Evolutionary conservation across 108 stramenopile genomes (phyloP), one percentile per base, ranked within the genome.

Genomic region (Pelagomonas calceolata): DNA sequence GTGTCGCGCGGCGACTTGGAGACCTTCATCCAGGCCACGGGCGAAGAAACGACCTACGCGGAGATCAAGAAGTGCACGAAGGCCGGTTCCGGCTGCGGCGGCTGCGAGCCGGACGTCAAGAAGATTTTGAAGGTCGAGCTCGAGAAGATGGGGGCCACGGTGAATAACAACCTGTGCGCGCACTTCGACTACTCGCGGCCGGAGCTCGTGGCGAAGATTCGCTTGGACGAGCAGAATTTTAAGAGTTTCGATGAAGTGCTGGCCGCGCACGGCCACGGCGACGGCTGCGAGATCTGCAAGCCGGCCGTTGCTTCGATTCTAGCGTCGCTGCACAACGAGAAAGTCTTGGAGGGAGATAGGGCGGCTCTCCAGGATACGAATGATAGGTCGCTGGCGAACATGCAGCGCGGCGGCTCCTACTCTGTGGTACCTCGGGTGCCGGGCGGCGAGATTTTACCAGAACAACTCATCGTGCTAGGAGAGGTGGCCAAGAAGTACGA

Each of bases 341-440:
- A 67, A 70, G 64, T 91, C 69, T 70, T 94, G 51, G 86, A 85
- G 69, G 80, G 84, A n/a, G 87, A 84, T 36, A 81, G 86, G 30
- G 86, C 85, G 63, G 84, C 84, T 32, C 84, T 92, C 12, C 92
- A 91, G 82, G 94, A 94, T 71, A 94, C 94, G 60, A 94, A 94
- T 69, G 94, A 94, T 75, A 88, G 94, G 43, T 77, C 91, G 65
- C 74, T 94, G 37, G 94, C 88, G 65, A 94, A 94, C 77, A 94
- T 94, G 90, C 94, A 94, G 78, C 82, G 94, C 68, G 92, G 94
- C 60, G 94, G 94, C 64, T 89, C 94, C 15, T 94, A 94, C 79
- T 93, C 92, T 15, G 90, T 94, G 36, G 91, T 94, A 21, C 94
- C 94, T 31, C 91, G 94, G 44, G 90, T 94, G 7, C 85, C 94